These are phyloP conservation scores for Conringia planisiliqua DNA, from an alignment of 345 rosid genomes.

Conservation along the genomic window DNA sequence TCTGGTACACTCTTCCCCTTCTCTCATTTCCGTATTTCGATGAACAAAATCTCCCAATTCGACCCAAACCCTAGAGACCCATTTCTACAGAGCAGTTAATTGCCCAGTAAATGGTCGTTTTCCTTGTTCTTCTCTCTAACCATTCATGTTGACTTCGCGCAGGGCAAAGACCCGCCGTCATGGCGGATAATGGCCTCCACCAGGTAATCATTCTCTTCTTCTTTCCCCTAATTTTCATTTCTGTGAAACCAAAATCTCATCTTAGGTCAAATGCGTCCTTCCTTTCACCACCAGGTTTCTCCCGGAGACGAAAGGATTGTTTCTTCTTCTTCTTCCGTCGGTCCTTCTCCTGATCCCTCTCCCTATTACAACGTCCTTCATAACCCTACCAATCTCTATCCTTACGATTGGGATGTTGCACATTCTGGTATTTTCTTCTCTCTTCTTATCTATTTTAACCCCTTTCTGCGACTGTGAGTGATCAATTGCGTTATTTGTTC, in stretches of 20 bases:
- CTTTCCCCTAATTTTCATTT: neutral
- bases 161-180: slow-evolving; percentile 45
- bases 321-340: slow-evolving; percentile 50
- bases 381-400: slow-evolving; percentile 28
- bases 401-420: slow-evolving; percentile 40
- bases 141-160: slow-evolving; percentile 26
- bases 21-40: neutral
- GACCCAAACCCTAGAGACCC: slow-evolving; percentile 23
- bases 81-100: slow-evolving; percentile 9
- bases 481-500: neutral
- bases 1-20: slow-evolving; percentile 30
- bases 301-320: slow-evolving; percentile 52
- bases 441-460: neutral
- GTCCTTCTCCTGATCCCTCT: slow-evolving; percentile 34
- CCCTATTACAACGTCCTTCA: slow-evolving; percentile 25
- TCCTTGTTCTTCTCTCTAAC: neutral
- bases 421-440: slow-evolving; percentile 39
- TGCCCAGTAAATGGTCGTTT: slow-evolving; percentile 2
- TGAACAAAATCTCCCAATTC: neutral
- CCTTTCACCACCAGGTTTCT: slow-evolving; percentile 45
- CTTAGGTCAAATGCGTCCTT: slow-evolving; percentile 10
- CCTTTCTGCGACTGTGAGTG: neutral
- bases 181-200: slow-evolving; percentile 35
- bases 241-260: neutral
- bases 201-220: slow-evolving; percentile 36